Percentiles rank a stretch among this genome's conserved stretches.
These are phyloP conservation scores for Breynia disticha DNA, from an alignment of 441 rosid genomes.

Conservation along the genomic window DNA sequence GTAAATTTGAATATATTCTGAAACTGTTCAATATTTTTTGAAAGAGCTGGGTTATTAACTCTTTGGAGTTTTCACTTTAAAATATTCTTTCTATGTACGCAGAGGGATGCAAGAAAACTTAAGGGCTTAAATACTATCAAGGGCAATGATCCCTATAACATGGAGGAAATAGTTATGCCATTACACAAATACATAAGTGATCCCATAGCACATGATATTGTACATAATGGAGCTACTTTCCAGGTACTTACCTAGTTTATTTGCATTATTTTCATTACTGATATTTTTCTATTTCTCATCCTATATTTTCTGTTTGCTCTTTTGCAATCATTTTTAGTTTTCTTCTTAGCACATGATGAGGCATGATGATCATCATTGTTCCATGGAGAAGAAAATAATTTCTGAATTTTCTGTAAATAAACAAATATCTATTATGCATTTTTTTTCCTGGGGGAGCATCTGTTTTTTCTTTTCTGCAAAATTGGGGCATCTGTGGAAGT, in stretches of 20 bases:
- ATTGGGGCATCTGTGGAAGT: neutral
- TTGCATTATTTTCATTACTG: neutral
- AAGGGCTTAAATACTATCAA: conserved; percentile 34
- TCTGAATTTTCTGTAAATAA: no score
- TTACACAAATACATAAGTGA: conserved; percentile 57
- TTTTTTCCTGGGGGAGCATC: no score
- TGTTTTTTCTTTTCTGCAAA: no score
- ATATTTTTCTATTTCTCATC: neutral
- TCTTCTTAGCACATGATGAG: no score
- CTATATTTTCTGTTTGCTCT: neutral
- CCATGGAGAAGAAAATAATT: no score
- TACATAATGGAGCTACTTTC: conserved; percentile 95
- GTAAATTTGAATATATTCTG: conserved; percentile 1
- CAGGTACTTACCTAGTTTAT: conserved; percentile 43
- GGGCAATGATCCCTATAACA: conserved; percentile 55
- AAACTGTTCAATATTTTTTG: neutral
- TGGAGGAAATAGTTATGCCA: conserved; percentile 83
- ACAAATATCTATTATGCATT: no score
- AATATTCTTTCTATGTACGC: conserved; percentile 17
- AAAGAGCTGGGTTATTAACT: neutral
- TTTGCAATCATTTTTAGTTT: no score
- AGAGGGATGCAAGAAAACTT: conserved; percentile 64
- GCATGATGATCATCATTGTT: no score
- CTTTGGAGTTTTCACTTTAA: neutral
- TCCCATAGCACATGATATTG: conserved; percentile 63